phyloP scores from a whole-genome alignment of 2,329 filamentous ascomycete species.

The Dissoconium aciculare region DNA sequence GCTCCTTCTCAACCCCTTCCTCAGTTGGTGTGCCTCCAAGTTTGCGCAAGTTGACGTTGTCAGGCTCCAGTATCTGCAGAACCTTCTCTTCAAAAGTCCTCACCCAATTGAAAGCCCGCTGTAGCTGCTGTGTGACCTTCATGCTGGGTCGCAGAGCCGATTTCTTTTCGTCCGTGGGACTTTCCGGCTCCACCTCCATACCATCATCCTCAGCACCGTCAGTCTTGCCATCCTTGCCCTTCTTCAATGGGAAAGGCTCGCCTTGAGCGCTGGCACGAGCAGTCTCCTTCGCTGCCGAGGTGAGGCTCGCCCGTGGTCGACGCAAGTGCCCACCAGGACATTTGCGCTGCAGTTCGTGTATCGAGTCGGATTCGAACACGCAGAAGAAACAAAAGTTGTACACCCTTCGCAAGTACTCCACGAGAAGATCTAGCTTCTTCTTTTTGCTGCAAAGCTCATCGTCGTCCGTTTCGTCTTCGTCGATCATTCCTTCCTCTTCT shows the following conservation, averaged over 20 bases:
- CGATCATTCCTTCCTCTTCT: slow-evolving; percentile 27
- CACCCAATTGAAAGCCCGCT: slow-evolving; percentile 96
- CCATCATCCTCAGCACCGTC: slow-evolving; percentile 31
- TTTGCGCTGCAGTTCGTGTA: slow-evolving; percentile 89
- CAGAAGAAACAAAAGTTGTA: slow-evolving; percentile 99
- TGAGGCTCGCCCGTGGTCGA: slow-evolving; percentile 73
- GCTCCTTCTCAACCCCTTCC: slow-evolving; percentile 73
- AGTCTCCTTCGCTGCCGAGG: slow-evolving; percentile 66
- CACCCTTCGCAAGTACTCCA: slow-evolving; percentile 90
- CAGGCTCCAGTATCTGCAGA: slow-evolving; percentile 78
- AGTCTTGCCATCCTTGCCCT: slow-evolving; percentile 38
- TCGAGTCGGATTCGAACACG: slow-evolving; percentile 93
- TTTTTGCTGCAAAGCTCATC: slow-evolving; percentile 83
- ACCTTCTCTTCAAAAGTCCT: slow-evolving; percentile 97
- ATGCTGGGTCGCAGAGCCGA: slow-evolving; percentile 35
- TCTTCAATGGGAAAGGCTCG: slow-evolving; percentile 66
- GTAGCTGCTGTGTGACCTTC: slow-evolving; percentile 81
- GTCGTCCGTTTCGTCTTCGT: slow-evolving; percentile 64
- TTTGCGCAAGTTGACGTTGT: slow-evolving; percentile 74
- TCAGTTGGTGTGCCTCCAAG: slow-evolving; percentile 77
- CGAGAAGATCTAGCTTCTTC: slow-evolving; percentile 89
- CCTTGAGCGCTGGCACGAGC: slow-evolving; percentile 72
- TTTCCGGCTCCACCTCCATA: slow-evolving; percentile 15
- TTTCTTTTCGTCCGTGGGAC: slow-evolving; percentile 50
- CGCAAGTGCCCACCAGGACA: slow-evolving; percentile 95